Evolutionary conservation across 2,329 filamentous ascomycete species (phyloP), one percentile per base, ranked within the genome.

Genomic region (Rutstroemia sydowiana): DNA sequence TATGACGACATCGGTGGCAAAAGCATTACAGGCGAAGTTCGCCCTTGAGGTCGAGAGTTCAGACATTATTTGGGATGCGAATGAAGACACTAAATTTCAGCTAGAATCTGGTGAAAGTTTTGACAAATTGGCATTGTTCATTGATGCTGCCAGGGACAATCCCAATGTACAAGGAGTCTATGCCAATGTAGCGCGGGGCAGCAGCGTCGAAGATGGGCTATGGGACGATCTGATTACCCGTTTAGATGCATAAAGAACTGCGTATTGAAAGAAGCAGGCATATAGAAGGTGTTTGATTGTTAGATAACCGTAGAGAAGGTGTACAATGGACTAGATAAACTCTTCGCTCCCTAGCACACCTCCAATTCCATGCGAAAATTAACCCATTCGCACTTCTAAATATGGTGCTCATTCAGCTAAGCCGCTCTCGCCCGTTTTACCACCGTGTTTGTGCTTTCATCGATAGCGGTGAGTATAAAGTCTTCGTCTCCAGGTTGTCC

Each of bases 11-110:
- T 72, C 78, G 16, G 80, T 85, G 1, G 82, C 81, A 2, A 75
- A 86, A 55, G 73, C 74, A 11, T 65, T 95, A n/a, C 75, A 79
- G 3, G 75, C 78, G 57, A 73, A 76, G 34, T 75, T 87, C 18
- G 78, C 75, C 1, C 69, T 95, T 55, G 78, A 85, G 53, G 78
- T 95, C 42, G 72, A 85, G 51, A 84, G 81, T 59, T 82, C 82
- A 16, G 88, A 95, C 51, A 92, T 96, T 48, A 77, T 95, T 40
- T 96, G 88, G 84, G 80, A 85, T 54, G 79, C 89, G 0, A 93
- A 92, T 55, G 81, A 85, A 62, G 90, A 95, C 56, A 91, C 87
- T 0, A 80, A 79, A 65, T 79, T 87, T 16, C 72, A 73, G 7
- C 61, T 91, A 36, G 77, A 84, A 53, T 75, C 78, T 14, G 71